phyloP scores from a whole-genome alignment of 108 stramenopile species.

The Hondaea fermentalgiana region DNA sequence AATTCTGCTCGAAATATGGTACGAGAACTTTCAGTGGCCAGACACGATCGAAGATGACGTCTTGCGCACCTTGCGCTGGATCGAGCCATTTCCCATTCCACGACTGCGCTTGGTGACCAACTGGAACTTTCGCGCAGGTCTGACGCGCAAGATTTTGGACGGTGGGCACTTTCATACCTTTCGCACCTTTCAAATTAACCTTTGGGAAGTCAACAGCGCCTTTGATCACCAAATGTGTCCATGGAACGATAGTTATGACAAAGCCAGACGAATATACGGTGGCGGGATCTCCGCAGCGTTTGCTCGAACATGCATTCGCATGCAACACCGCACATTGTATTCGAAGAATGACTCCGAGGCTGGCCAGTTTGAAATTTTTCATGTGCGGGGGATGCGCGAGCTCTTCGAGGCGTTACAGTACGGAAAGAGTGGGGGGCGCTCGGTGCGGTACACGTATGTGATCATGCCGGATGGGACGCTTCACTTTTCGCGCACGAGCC shows the following conservation, averaged over 20 bases:
- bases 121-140: neutral
- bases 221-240: neutral
- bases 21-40: neutral
- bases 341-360: slow-evolving; percentile 20
- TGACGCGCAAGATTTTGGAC: neutral
- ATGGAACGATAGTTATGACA: slow-evolving; percentile 6
- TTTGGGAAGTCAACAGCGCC: slow-evolving; percentile 20
- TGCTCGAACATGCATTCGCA: neutral
- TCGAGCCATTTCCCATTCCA: neutral
- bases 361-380: neutral
- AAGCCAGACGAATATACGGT: slow-evolving; percentile 24
- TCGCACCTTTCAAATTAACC: slow-evolving; percentile 13
- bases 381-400: neutral
- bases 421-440: neutral
- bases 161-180: neutral
- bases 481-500: slow-evolving; percentile 23
- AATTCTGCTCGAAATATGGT: neutral
- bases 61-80: neutral
- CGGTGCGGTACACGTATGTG: slow-evolving; percentile 27
- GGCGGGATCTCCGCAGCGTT: neutral
- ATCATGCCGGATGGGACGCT: slow-evolving; percentile 7
- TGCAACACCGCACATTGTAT: slow-evolving; percentile 23
- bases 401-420: neutral
- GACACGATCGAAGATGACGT: neutral
- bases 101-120: neutral